Evolutionary conservation across 176 grass and related monocot genomes (phyloP).

Genomic region (Dactylis glomerata): DNA sequence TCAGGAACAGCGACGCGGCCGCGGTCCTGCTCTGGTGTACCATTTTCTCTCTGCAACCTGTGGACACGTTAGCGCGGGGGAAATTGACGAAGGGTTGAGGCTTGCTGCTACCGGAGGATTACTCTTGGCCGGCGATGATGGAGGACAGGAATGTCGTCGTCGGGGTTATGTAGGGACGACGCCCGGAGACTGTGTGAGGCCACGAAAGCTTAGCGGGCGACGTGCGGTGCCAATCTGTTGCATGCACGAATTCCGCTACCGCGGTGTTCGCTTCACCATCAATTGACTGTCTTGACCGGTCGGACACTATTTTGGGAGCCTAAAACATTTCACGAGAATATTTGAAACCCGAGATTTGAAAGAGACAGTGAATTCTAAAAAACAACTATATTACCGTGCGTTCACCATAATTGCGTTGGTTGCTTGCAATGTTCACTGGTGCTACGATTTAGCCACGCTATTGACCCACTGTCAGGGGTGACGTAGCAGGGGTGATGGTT

Average conservation of each 20-base stretch:
- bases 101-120: neutral
- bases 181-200: neutral
- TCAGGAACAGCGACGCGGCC: constrained; percentile 5
- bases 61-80: neutral
- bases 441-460: too few relatives aligned
- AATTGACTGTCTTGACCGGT: neutral
- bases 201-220: neutral
- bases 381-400: too few relatives aligned
- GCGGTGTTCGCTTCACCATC: neutral
- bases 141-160: neutral
- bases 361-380: too few relatives aligned
- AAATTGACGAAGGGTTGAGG: neutral
- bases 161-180: neutral
- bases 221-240: neutral
- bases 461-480: too few relatives aligned
- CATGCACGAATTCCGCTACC: neutral
- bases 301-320: neutral
- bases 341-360: too few relatives aligned
- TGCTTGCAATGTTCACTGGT: too few relatives aligned
- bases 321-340: too few relatives aligned
- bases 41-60: neutral
- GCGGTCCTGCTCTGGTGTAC: constrained; percentile 11
- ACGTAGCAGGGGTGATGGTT: too few relatives aligned
- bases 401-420: too few relatives aligned
- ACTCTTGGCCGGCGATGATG: neutral